phyloP scores from a whole-genome alignment of 2,329 filamentous ascomycete species.

The Penicillium hordei region DNA sequence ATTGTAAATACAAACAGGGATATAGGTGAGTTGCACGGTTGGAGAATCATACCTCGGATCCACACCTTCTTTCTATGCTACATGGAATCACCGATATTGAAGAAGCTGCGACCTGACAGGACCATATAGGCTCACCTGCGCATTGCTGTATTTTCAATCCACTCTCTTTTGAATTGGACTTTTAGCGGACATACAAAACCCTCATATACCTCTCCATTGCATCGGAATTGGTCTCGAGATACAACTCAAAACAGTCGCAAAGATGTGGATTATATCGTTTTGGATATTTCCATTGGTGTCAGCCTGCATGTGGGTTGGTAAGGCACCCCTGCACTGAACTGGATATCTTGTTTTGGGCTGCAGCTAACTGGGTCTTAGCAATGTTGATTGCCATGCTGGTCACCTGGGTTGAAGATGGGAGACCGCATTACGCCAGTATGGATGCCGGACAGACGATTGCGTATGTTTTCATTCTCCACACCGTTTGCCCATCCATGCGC shows the following conservation, averaged over 20 bases:
- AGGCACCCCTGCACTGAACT: conserved; percentile 9
- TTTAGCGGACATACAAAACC: not conserved
- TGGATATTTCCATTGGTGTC: conserved; percentile 61
- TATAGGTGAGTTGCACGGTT: conserved; percentile 1
- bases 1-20: conserved; percentile 3
- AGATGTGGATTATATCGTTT: conserved; percentile 48
- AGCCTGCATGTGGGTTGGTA: conserved; percentile 56
- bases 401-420: conserved; percentile 55
- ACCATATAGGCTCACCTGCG: not conserved
- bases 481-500: not conserved
- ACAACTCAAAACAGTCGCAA: conserved; percentile 4
- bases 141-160: not conserved
- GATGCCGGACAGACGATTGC: conserved; percentile 54
- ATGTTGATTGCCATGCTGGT: conserved; percentile 62
- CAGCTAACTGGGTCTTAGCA: conserved; percentile 36
- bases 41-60: not conserved
- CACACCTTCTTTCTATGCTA: not conserved
- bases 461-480: conserved; percentile 36
- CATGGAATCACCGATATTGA: not conserved
- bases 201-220: not conserved
- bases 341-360: not conserved
- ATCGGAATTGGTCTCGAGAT: not conserved
- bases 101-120: conserved; percentile 4
- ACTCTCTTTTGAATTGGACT: not conserved
- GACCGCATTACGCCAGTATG: conserved; percentile 56